These are phyloP conservation scores for Starmerella asiatica DNA, from an alignment of 805 yeast species.

Conservation along the genomic window DNA sequence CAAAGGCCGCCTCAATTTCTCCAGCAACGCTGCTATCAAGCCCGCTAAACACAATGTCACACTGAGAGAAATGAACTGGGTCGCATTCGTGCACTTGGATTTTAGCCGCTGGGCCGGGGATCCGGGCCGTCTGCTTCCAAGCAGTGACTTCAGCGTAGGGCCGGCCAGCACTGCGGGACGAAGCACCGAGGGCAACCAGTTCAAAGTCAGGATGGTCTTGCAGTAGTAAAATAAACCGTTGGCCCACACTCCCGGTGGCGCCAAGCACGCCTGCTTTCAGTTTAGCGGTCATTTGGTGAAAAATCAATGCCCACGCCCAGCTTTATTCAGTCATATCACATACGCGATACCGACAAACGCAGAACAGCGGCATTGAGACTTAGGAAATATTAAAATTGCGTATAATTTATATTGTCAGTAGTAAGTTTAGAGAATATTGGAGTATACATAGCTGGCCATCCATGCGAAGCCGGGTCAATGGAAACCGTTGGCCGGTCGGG, in stretches of 20 bases:
- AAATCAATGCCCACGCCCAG: too few relatives aligned
- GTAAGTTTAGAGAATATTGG: too few relatives aligned
- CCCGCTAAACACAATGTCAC: constrained; percentile 92
- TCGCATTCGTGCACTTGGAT: constrained; percentile 67
- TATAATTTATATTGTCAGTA: neutral
- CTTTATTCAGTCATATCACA: too few relatives aligned
- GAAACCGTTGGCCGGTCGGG: too few relatives aligned
- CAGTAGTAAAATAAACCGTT: constrained; percentile 75
- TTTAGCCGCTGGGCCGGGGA: constrained; percentile 55
- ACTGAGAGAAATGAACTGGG: constrained; percentile 61
- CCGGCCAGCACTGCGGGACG: constrained; percentile 87
- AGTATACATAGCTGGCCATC: too few relatives aligned
- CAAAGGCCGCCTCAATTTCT: constrained; percentile 73
- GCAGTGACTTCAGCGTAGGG: constrained; percentile 69
- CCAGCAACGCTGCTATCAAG: constrained; percentile 90
- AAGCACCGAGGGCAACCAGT: constrained; percentile 77
- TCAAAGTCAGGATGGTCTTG: constrained; percentile 84
- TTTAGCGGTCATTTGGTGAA: constrained; percentile 9
- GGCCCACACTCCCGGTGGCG: constrained; percentile 97
- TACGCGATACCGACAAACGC: too few relatives aligned
- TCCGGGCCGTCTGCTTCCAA: constrained; percentile 83
- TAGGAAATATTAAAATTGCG: too few relatives aligned
- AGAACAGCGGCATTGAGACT: too few relatives aligned
- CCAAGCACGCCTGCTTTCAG: constrained; percentile 69
- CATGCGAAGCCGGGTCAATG: too few relatives aligned